Percentiles rank a stretch among this genome's conserved stretches.
These are phyloP conservation scores for Monosporozyma siamensis DNA, from an alignment of 805 yeast genomes.

Conservation along the genomic window DNA sequence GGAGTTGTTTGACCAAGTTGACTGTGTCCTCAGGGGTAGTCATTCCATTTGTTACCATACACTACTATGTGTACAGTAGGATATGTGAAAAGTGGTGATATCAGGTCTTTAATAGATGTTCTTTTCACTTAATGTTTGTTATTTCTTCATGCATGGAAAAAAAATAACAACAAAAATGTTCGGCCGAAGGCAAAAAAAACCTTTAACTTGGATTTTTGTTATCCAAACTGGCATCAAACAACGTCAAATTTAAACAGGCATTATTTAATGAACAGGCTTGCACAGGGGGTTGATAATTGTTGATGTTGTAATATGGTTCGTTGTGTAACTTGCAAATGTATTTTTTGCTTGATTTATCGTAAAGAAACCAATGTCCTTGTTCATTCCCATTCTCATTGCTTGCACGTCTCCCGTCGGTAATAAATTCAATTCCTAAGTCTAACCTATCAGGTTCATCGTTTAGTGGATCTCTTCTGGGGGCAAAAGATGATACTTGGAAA, in stretches of 20 bases:
- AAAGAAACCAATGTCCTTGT: conserved; percentile 16
- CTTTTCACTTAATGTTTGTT: background rate
- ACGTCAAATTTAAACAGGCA: conserved; percentile 23
- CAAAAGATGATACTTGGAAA: conserved; percentile 28
- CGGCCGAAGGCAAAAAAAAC: background rate
- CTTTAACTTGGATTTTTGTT: conserved; percentile 22
- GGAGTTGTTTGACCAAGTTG: conserved; percentile 14
- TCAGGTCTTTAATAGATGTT: too few relatives aligned
- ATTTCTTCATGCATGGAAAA: background rate
- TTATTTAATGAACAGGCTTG: conserved; percentile 18
- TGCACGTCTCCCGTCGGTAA: background rate
- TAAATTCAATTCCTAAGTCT: background rate
- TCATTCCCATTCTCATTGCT: background rate
- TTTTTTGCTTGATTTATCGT: conserved; percentile 12
- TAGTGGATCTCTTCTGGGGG: conserved; percentile 3
- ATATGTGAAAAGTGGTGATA: too few relatives aligned
- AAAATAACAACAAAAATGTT: too few relatives aligned
- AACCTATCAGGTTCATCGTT: background rate
- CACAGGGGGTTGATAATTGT: conserved; percentile 18
- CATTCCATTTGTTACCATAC: conserved; percentile 7
- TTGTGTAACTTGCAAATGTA: conserved; percentile 15
- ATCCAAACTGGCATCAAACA: conserved; percentile 25
- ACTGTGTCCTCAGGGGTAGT: conserved; percentile 12
- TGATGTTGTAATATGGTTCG: conserved; percentile 22
- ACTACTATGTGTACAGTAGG: background rate